phyloP scores from a whole-genome alignment of 306 rosid genomes.

The Ormosia emarginata region DNA sequence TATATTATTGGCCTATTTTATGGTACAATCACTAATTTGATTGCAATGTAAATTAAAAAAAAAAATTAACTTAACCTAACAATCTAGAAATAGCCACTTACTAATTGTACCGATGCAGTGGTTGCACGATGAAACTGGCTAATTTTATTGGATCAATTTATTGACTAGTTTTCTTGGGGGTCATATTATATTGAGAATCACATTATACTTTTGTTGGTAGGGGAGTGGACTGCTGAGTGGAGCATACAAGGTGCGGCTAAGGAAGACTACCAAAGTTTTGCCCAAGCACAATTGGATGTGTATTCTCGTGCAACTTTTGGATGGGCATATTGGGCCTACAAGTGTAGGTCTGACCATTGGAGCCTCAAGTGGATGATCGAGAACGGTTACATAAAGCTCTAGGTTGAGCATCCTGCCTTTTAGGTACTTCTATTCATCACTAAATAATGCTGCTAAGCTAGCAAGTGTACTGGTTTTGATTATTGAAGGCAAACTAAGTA shows the following conservation, averaged over 20 bases:
- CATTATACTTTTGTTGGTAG: neutral
- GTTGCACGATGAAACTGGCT: neutral
- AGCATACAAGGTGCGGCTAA: neutral
- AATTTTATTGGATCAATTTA: neutral
- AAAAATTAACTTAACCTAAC: neutral
- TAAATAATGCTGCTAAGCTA: neutral
- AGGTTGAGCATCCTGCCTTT: neutral
- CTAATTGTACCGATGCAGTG: neutral
- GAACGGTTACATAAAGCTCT: constrained; percentile 1
- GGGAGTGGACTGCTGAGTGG: constrained; percentile 50
- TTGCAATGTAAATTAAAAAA: neutral
- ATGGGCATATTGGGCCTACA: constrained; percentile 60
- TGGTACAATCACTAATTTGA: neutral
- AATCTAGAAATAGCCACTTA: neutral
- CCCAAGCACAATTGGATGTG: constrained; percentile 36
- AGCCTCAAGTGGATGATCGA: constrained; percentile 43
- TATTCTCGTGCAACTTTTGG: constrained; percentile 47
- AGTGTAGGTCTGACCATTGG: constrained; percentile 26
- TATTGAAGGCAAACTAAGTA: neutral
- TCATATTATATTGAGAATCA: neutral
- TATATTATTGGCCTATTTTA: neutral
- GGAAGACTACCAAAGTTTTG: constrained; percentile 33
- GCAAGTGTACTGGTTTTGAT: neutral
- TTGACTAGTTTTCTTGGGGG: neutral
- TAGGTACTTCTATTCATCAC: neutral